Base-by-base conservation (phyloP, 139 green algal genomes). In the Micractinium sp. region DNA sequence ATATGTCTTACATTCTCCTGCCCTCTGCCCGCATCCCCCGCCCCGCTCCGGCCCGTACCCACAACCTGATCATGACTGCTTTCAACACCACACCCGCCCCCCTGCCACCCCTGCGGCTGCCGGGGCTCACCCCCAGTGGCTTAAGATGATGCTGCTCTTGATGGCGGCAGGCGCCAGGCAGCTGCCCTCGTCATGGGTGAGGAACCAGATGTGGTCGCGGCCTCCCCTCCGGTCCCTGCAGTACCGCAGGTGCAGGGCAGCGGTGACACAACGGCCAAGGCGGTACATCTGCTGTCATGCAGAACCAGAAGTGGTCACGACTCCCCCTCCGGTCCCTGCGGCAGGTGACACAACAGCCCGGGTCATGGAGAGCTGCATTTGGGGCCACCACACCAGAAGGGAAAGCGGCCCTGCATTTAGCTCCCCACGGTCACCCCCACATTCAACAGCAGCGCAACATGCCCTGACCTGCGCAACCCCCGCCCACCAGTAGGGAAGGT, bases 151-250 rank as follows among this genome's bases (percentile, higher is more conserved):
- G 78, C 83, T 81, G 38, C 79, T 81, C 36, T 90, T 79, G 13
- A 94, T 78, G 16, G 86, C 89, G 31, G 79, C 86, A 67, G 90
- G 92, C n/a, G 85, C 60, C 81, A 82, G 93, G 89, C 95, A 97
- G 20, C 87, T 86, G 20, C 91, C 95, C 87, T 96, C 93, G 73
- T 94, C 92, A 41, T 94, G 92, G 0, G 88, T 67, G 27, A 88
- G 31, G 73, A 93, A 36, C 80, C 86, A 82, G 86, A 87, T 80
- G 83, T 87, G 83, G 67, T 87, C 83, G 12, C 81, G 56, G n/a
- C 81, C 81, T 20, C 81, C 47, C n/a, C 33, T 47, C 29, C 79
- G 47, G 47, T 67, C 76, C 76, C 76, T 82, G 76, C 23, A 77
- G 71, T 27, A 77, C 27, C 38, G 3, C 2, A 9, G 71, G 27